Percentiles rank a stretch among this genome's conserved stretches.
Conservation (phyloP, 805 yeast genomes). For the Nakazawaea anatomiae region DNA sequence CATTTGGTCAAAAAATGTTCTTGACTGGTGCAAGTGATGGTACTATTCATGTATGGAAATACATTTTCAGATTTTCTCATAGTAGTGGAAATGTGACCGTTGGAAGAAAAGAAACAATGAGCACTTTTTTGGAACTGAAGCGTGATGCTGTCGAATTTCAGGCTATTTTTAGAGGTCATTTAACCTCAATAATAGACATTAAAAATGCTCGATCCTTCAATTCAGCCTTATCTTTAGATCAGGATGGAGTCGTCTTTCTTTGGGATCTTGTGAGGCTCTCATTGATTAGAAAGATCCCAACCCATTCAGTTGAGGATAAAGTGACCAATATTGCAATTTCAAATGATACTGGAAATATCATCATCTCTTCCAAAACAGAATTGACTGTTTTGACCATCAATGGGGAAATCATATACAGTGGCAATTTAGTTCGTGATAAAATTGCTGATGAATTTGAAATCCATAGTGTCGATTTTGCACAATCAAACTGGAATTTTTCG, state of each 20-base stretch:
- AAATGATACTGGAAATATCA: constrained; percentile 49
- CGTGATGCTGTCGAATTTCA: constrained; percentile 31
- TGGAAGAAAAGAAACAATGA: constrained; percentile 2
- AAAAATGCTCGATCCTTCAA: constrained; percentile 47
- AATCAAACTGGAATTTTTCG: constrained; percentile 12
- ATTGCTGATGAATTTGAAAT: constrained; percentile 11
- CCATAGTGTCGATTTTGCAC: constrained; percentile 16
- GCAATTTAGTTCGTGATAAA: constrained; percentile 26
- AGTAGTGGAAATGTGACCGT: background rate
- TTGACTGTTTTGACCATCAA: constrained; percentile 45
- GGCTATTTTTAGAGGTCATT: constrained; percentile 53
- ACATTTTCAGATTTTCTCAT: constrained; percentile 12
- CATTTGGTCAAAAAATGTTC: constrained; percentile 35
- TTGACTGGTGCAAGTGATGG: constrained; percentile 54
- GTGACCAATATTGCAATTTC: constrained; percentile 38
- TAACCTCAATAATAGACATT: constrained; percentile 37
- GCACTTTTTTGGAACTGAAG: background rate
- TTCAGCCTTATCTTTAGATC: constrained; percentile 48
- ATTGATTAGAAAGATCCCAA: constrained; percentile 34
- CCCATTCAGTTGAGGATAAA: constrained; percentile 11
- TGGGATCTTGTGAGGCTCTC: constrained; percentile 61
- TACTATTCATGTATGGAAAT: constrained; percentile 53
- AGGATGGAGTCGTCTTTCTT: constrained; percentile 44
- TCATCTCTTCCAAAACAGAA: constrained; percentile 23
- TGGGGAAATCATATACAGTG: constrained; percentile 19